A percentile compares a stretch with the other conserved stretches of the same genome.
Conservation (phyloP, 176 grass and related monocot species). For the Phyllostachys edulis region DNA sequence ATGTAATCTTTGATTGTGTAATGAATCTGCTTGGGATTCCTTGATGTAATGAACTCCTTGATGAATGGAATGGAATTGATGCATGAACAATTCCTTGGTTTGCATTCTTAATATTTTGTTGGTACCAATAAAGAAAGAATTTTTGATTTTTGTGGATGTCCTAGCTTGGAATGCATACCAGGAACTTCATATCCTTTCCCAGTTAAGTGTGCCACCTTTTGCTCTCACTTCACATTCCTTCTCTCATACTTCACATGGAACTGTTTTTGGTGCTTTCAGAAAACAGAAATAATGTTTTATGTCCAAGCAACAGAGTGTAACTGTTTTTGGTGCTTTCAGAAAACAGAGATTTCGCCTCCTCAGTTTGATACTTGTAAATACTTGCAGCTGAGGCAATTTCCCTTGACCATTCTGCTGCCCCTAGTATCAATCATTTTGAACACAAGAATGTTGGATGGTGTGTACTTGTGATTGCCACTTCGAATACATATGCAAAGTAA, state of each 20-base stretch:
- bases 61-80: no score
- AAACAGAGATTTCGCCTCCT: not conserved
- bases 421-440: not conserved
- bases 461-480: not conserved
- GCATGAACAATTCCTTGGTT: no score
- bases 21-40: no score
- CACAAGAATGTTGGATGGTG: not conserved
- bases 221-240: not conserved
- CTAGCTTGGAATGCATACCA: no score
- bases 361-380: not conserved
- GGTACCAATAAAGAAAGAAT: no score
- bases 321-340: not conserved
- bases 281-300: not conserved
- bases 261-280: no score
- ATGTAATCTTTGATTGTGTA: no score
- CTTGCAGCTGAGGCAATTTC: not conserved
- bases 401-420: not conserved
- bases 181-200: conserved; percentile 13
- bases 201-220: not conserved
- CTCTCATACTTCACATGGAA: not conserved
- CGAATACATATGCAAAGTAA: not conserved
- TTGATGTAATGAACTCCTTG: no score
- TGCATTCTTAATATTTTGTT: no score
- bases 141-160: no score
- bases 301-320: not conserved